A percentile compares a stretch with the other conserved stretches of the same genome.
phyloP scores from a whole-genome alignment of 2,329 filamentous ascomycete genomes.

The Talaromyces verruculosus region DNA sequence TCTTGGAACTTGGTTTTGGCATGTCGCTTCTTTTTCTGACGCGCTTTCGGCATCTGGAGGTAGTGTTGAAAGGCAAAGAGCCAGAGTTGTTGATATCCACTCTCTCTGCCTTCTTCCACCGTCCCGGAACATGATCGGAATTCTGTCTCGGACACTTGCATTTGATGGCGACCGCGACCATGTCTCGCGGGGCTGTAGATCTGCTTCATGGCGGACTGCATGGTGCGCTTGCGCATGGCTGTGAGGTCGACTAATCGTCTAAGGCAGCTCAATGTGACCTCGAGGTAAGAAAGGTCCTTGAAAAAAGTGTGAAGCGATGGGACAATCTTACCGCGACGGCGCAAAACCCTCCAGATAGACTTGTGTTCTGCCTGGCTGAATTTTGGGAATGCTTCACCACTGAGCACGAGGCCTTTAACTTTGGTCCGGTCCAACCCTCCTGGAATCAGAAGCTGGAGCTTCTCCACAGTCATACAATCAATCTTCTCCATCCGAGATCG shows the following conservation, averaged over 20 bases:
- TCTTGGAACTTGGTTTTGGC: constrained; percentile 11
- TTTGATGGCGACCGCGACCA: constrained; percentile 13
- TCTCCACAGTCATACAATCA: constrained; percentile 16
- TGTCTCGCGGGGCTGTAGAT: neutral
- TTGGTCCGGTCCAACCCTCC: neutral
- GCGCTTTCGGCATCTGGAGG: constrained; percentile 24
- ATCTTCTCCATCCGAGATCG: constrained; percentile 28
- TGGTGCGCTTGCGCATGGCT: neutral
- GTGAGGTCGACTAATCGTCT: neutral
- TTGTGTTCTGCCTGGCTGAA: constrained; percentile 10
- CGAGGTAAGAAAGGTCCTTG: constrained; percentile 38
- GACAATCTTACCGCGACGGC: neutral
- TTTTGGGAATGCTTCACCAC: neutral
- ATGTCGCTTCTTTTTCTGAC: neutral
- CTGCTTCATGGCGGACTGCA: neutral
- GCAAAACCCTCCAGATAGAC: constrained; percentile 5
- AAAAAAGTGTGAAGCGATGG: constrained; percentile 39
- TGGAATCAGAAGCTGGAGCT: constrained; percentile 10
- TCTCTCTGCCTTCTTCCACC: constrained; percentile 15
- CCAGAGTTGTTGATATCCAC: constrained; percentile 25
- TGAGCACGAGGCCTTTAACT: constrained; percentile 7
- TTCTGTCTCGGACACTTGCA: constrained; percentile 29
- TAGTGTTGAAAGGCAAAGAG: constrained; percentile 24
- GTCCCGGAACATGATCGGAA: constrained; percentile 25
- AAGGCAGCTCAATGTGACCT: constrained; percentile 9